Conservation (phyloP, 2,329 filamentous ascomycete genomes). For the Zalaria obscura region DNA sequence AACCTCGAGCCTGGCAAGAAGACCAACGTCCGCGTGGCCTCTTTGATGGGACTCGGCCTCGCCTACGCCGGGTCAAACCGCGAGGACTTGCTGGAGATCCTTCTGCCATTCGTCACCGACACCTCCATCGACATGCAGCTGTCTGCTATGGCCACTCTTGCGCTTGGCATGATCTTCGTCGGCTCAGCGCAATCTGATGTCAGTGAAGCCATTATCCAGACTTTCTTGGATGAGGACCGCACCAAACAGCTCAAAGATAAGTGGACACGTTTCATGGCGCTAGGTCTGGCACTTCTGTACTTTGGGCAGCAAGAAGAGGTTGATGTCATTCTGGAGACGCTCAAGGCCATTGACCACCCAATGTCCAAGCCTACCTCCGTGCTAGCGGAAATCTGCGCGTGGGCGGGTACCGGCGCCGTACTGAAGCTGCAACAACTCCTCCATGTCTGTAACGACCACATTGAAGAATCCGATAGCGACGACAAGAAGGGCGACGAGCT, state of each 20-base stretch:
- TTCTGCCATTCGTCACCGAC: conserved; percentile 79
- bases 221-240: conserved; percentile 84
- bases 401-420: conserved; percentile 93
- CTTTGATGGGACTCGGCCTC: conserved; percentile 91
- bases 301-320: conserved; percentile 97
- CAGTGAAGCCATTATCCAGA: conserved; percentile 81
- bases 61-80: conserved; percentile 92
- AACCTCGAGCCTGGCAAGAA: conserved; percentile 68
- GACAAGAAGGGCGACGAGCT: conserved; percentile 86
- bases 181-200: conserved; percentile 85
- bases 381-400: conserved; percentile 90
- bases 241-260: conserved; percentile 89
- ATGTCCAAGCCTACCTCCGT: conserved; percentile 95
- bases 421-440: conserved; percentile 94
- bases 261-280: conserved; percentile 92
- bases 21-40: conserved; percentile 62
- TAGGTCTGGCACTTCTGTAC: conserved; percentile 85
- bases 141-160: conserved; percentile 87
- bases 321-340: conserved; percentile 91
- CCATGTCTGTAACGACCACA: conserved; percentile 95
- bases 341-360: conserved; percentile 93
- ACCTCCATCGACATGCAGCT: conserved; percentile 82
- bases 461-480: conserved; percentile 64
- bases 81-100: conserved; percentile 68
- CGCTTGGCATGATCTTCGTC: conserved; percentile 81